A percentile compares a stretch with the other conserved stretches of the same genome.
Evolutionary conservation across 257 asterid species (phyloP).

Genomic region (Jacaranda copaia): DNA sequence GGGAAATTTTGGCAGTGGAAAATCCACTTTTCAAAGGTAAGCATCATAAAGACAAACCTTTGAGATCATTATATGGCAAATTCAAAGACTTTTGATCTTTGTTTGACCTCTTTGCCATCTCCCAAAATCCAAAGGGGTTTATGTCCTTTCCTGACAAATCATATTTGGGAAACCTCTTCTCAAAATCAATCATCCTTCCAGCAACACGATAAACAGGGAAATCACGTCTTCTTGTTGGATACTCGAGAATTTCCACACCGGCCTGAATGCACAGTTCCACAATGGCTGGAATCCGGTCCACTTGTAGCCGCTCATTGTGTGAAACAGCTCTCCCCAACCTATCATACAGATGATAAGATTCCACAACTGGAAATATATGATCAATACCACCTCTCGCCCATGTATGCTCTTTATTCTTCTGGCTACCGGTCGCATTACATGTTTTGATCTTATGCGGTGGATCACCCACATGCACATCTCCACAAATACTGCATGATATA

Average conservation of each 20-base stretch:
- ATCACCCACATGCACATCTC: conserved; percentile 74
- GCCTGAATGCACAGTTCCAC: conserved; percentile 85
- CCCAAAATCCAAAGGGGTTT: conserved; percentile 56
- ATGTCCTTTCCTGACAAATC: conserved; percentile 39
- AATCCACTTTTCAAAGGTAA: not conserved
- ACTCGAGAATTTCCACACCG: conserved; percentile 67
- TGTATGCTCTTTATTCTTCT: conserved; percentile 56
- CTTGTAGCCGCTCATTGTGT: conserved; percentile 69
- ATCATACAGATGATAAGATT: conserved; percentile 78
- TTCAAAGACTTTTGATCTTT: conserved; percentile 30
- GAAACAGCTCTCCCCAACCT: conserved; percentile 76
- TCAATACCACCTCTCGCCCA: conserved; percentile 71
- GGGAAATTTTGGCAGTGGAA: not conserved
- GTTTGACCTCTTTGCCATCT: conserved; percentile 32
- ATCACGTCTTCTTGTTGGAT: conserved; percentile 68
- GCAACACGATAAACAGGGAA: conserved; percentile 69
- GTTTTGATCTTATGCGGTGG: conserved; percentile 73
- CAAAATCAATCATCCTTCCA: conserved; percentile 72
- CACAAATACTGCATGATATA: conserved; percentile 56
- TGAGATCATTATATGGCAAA: conserved; percentile 47
- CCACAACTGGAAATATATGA: conserved; percentile 57
- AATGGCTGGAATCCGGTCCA: conserved; percentile 75
- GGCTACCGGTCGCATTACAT: conserved; percentile 61
- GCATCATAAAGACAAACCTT: conserved; percentile 47
- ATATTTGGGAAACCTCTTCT: conserved; percentile 69